Conservation (phyloP, 192 early-diverging fungal genomes). For the Oehlia diaphana region DNA sequence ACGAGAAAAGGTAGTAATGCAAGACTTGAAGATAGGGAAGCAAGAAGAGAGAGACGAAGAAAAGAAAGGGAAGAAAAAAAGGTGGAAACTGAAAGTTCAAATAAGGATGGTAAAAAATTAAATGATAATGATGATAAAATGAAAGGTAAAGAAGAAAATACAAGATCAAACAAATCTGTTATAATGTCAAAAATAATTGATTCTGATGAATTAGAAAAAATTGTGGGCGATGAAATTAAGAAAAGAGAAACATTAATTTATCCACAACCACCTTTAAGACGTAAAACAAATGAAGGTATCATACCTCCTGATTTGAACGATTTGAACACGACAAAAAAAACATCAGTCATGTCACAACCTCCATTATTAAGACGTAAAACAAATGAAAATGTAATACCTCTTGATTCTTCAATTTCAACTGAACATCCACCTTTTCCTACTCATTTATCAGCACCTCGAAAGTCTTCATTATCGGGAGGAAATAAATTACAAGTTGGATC, state of each 20-base stretch:
- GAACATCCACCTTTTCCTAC: slow-evolving; percentile 7
- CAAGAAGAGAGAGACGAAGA: slow-evolving; percentile 25
- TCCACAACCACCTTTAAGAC: background rate
- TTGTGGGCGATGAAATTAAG: background rate
- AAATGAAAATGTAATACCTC: background rate
- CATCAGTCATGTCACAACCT: background rate
- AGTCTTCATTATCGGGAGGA: background rate
- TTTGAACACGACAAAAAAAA: background rate
- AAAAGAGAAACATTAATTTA: background rate
- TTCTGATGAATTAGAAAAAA: background rate
- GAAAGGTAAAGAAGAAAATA: background rate
- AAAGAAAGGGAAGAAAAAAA: background rate
- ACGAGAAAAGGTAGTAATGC: slow-evolving; percentile 30
- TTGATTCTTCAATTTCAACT: background rate
- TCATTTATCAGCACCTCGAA: slow-evolving; percentile 4
- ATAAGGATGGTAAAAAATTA: background rate
- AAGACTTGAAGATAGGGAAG: slow-evolving; percentile 24
- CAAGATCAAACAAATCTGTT: background rate
- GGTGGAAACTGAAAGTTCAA: no score
- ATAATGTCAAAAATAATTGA: background rate
- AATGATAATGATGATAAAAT: background rate
- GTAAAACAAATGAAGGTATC: background rate
- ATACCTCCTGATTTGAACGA: background rate
- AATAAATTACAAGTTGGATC: background rate
- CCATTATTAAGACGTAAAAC: background rate